Conservation (phyloP, 1,284 basidiomycete genomes). For the Cryptococcus sp. region DNA sequence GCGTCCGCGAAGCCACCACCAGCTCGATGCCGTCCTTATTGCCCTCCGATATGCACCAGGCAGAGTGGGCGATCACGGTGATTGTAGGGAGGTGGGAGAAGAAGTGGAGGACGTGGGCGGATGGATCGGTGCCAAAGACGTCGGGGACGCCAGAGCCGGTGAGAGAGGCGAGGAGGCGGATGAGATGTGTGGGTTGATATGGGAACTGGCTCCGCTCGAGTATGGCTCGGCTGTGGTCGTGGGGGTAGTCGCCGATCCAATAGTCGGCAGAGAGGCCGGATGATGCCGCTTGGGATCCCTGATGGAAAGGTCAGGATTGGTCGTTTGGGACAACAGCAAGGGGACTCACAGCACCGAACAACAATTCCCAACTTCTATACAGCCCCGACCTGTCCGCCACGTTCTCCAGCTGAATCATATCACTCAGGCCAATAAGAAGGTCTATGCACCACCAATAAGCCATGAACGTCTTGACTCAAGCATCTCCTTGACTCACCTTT, state of each 20-base stretch:
- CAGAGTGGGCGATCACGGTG: constrained; percentile 20
- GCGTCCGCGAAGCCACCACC: constrained; percentile 25
- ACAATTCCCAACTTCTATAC: constrained; percentile 34
- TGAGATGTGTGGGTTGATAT: constrained; percentile 24
- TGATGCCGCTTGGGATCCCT: constrained; percentile 29
- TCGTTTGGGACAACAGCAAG: not conserved
- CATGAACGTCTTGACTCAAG: not conserved
- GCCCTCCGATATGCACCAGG: constrained; percentile 18
- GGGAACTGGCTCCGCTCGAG: constrained; percentile 39
- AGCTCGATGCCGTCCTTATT: constrained; percentile 16
- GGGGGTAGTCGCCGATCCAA: constrained; percentile 38
- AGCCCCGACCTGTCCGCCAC: constrained; percentile 33
- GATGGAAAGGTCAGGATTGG: not conserved
- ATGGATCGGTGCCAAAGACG: constrained; percentile 20
- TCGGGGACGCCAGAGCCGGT: constrained; percentile 22
- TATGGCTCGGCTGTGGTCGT: constrained; percentile 32
- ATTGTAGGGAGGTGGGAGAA: constrained; percentile 32
- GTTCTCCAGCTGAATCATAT: constrained; percentile 31
- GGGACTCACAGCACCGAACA: constrained; percentile 34
- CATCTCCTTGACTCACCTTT: constrained; percentile 28
- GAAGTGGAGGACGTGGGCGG: constrained; percentile 32
- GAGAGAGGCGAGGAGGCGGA: constrained; percentile 30
- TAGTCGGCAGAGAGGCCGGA: constrained; percentile 36
- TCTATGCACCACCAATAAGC: constrained; percentile 18
- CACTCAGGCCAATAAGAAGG: constrained; percentile 37